These are phyloP conservation scores for Cladosporium phlei DNA, from an alignment of 2,329 filamentous ascomycete species.

Conservation along the genomic window DNA sequence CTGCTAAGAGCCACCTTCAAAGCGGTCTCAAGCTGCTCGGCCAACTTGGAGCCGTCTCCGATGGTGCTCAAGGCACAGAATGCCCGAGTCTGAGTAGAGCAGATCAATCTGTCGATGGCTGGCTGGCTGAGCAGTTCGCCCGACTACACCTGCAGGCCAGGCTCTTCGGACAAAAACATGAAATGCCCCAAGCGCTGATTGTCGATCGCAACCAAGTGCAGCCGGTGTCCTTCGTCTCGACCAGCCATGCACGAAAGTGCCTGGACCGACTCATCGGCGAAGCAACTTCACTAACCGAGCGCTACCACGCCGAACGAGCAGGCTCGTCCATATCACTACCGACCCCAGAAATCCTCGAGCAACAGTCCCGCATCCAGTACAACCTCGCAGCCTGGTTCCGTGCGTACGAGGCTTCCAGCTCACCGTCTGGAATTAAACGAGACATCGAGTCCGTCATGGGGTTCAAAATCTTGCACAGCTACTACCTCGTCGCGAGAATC, in stretches of 20 bases:
- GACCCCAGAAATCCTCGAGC: not conserved
- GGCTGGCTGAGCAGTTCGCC: slow-evolving; percentile 42
- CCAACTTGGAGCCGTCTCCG: slow-evolving; percentile 20
- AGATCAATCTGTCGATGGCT: slow-evolving; percentile 35
- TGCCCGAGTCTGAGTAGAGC: not conserved
- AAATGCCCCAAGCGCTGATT: not conserved
- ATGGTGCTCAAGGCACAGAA: slow-evolving; percentile 17
- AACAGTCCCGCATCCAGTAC: not conserved
- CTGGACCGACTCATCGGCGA: slow-evolving; percentile 2
- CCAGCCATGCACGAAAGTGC: slow-evolving; percentile 7
- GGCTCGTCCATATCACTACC: not conserved
- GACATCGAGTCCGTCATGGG: slow-evolving; percentile 7
- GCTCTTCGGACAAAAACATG: slow-evolving; percentile 18
- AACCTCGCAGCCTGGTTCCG: slow-evolving; percentile 1
- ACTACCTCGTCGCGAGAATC: slow-evolving; percentile 8
- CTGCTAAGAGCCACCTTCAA: slow-evolving; percentile 40
- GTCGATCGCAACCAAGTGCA: not conserved
- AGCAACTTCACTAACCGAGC: not conserved
- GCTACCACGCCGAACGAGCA: not conserved
- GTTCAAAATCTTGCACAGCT: slow-evolving; percentile 11
- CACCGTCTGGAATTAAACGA: not conserved
- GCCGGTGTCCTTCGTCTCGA: slow-evolving; percentile 2
- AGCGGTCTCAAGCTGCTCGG: slow-evolving; percentile 40
- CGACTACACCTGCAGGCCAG: slow-evolving; percentile 22
- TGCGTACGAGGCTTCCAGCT: slow-evolving; percentile 3